Conservation (phyloP, 2,329 filamentous ascomycete genomes). For the Xylaria sp. region DNA sequence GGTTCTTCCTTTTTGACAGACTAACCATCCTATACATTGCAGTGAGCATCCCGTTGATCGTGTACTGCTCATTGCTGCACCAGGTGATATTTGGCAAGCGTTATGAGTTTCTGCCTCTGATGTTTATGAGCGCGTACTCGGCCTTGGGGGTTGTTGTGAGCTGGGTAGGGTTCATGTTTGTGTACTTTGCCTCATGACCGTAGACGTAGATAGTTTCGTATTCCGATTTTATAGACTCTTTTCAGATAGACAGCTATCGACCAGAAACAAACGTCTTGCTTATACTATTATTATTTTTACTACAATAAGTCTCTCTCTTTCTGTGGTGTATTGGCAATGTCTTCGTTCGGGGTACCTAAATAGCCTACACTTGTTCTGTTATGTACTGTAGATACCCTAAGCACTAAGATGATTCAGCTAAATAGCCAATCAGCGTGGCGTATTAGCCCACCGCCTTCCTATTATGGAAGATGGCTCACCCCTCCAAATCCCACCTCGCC, state of each 20-base stretch:
- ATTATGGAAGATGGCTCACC: conserved; percentile 23
- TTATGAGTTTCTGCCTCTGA: conserved; percentile 90
- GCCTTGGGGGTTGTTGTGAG: conserved; percentile 94
- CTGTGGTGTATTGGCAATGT: neutral
- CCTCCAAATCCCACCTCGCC: conserved; percentile 19
- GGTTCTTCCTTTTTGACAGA: conserved; percentile 89
- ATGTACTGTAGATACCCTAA: too few relatives aligned
- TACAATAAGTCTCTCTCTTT: neutral
- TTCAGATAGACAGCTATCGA: neutral
- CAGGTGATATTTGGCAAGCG: conserved; percentile 79
- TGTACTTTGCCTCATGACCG: conserved; percentile 72
- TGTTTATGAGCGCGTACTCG: conserved; percentile 96
- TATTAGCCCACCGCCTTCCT: conserved; percentile 25
- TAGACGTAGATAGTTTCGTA: neutral
- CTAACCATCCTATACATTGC: conserved; percentile 90
- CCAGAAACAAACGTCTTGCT: too few relatives aligned
- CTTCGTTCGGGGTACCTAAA: neutral
- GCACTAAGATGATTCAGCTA: neutral
- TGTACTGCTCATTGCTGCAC: conserved; percentile 87
- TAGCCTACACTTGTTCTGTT: too few relatives aligned
- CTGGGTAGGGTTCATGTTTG: conserved; percentile 92
- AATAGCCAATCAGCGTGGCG: conserved; percentile 16
- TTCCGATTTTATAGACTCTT: neutral
- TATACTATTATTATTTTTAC: too few relatives aligned
- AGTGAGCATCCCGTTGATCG: conserved; percentile 84